A percentile compares a stretch with the other conserved stretches of the same genome.
These are phyloP conservation scores for Nicotiana tabacum DNA, from an alignment of 257 asterid species.

Conservation along the genomic window DNA sequence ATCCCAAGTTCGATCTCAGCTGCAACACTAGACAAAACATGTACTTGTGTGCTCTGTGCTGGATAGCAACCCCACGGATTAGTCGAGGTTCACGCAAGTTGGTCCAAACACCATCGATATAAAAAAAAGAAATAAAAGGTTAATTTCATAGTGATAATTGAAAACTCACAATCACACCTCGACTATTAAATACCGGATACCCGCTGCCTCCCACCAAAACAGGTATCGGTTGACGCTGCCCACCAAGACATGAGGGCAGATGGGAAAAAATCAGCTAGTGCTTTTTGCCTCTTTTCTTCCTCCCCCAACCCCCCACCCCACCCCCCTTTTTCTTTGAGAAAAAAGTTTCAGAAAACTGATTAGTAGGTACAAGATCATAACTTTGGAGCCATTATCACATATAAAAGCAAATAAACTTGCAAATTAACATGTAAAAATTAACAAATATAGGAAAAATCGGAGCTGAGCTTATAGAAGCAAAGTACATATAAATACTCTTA, in stretches of 20 bases:
- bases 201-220: too few species aligned
- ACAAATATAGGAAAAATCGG: not conserved
- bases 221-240: too few species aligned
- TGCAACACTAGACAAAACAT: not conserved
- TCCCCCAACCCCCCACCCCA: too few species aligned
- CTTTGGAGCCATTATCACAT: not conserved
- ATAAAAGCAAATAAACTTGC: not conserved
- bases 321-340: too few species aligned
- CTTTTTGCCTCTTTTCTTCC: too few species aligned
- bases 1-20: not conserved
- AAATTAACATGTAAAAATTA: not conserved
- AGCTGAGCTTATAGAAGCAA: not conserved
- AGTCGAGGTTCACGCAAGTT: not conserved
- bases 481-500: not conserved
- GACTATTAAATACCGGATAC: too few species aligned
- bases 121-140: too few species aligned
- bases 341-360: too few species aligned
- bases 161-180: not conserved
- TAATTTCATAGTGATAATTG: not conserved
- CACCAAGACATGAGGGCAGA: too few species aligned
- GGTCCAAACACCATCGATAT: not conserved
- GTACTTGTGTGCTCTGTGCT: not conserved
- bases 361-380: not conserved
- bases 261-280: too few species aligned
- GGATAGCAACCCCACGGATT: not conserved